These are phyloP conservation scores for Lipomyces yarrowii DNA, from an alignment of 1,139 yeast genomes.

Conservation along the genomic window DNA sequence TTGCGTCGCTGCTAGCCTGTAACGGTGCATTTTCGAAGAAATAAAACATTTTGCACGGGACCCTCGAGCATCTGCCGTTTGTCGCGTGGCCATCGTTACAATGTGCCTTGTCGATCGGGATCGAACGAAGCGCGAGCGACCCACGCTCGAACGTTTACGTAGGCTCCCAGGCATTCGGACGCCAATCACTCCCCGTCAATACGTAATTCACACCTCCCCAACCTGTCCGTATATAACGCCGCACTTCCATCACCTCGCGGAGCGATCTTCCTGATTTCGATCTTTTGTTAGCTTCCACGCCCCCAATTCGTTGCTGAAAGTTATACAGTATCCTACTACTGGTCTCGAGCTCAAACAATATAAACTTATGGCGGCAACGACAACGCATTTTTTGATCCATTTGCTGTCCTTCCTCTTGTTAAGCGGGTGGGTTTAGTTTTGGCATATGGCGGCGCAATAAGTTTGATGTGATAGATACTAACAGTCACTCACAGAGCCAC, in stretches of 20 bases:
- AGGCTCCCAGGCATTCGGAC: neutral
- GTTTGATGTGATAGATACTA: neutral
- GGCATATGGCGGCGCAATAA: neutral
- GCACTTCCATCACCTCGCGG: neutral
- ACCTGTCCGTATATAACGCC: neutral
- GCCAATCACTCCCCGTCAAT: neutral
- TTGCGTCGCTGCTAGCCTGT: neutral
- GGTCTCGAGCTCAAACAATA: neutral
- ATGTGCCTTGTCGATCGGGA: neutral
- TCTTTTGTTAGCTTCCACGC: neutral
- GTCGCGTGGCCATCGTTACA: neutral
- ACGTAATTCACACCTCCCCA: neutral
- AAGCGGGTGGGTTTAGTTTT: conserved; percentile 21
- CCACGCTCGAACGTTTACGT: neutral
- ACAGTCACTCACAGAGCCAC: conserved; percentile 44
- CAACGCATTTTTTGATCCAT: conserved; percentile 5
- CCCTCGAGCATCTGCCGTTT: neutral
- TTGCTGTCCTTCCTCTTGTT: conserved; percentile 26
- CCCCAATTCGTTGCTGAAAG: neutral
- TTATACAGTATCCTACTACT: neutral
- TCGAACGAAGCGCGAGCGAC: neutral
- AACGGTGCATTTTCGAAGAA: neutral
- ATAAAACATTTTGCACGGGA: neutral
- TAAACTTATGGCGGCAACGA: conserved; percentile 2
- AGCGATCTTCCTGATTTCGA: neutral